Evolutionary conservation across 441 rosid genomes (phyloP), one percentile per base, ranked within the genome.

Genomic region (Dalechampia spathulata): DNA sequence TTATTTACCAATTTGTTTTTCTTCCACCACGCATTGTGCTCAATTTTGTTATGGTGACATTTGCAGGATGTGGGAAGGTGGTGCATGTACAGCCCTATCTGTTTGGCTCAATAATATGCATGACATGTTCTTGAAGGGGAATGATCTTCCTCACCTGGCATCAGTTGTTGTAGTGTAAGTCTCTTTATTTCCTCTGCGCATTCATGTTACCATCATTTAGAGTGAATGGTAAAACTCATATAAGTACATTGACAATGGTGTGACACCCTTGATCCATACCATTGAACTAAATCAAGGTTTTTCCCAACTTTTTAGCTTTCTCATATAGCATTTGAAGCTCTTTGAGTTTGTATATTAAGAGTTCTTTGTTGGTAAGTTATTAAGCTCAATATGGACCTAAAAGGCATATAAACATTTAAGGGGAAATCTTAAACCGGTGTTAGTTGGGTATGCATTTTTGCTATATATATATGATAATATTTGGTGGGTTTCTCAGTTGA

Each of bases 21-120:
- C 46, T 58, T 26, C 49, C 55, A 45, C 28, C 6, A 23, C 48
- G 16, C 26, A 27, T 57, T 52, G n/a, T 46, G 17, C 20, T 45
- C 25, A 56, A 39, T 58, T 9, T 60, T 72, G 30, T 69, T 55
- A 27, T 64, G 52, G 38, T 61, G 62, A 38, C 57, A 71, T 68
- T 64, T 70, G 41, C 81, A 93, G 99, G 72, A 81, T 89, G 89
- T 93, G 85, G 81, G 95, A 86, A 75, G 99, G 97, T 54, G 80
- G 83, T 64, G 84, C 85, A 63, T 83, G 63, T 61, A 77, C 90
- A 7, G 85, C 99, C 37, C 48, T 89, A 52, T 87, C 91, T 40
- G 68, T 89, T 58, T 93, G 96, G 99, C 76, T 87, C 48, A 85
- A 89, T 61, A 50, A 81, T 69, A 72, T 86, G 72, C 62, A 52